Conservation (phyloP, 2,329 filamentous ascomycete genomes). For the Myriosclerotinia duriaeana region DNA sequence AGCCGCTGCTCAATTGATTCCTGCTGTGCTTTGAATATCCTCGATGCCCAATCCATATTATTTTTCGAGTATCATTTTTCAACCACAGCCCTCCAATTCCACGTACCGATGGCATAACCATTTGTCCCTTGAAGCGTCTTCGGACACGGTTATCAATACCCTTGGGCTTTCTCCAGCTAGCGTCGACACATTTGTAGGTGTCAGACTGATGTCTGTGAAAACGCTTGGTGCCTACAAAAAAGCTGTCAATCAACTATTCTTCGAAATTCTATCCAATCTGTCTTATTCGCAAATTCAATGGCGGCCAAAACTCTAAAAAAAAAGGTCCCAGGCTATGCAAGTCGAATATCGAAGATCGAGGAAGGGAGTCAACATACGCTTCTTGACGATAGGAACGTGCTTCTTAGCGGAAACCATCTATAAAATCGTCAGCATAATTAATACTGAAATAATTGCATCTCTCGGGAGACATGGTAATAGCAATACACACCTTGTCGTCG, state of each 20-base stretch:
- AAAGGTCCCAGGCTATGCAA: constrained; percentile 1
- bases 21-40: constrained; percentile 22
- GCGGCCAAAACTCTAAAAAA: no score
- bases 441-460: neutral
- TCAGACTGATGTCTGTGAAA: constrained; percentile 98
- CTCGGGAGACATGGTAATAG: constrained; percentile 4
- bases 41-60: constrained; percentile 5
- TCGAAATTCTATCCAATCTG: neutral
- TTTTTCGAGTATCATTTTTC: neutral
- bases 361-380: constrained; percentile 72
- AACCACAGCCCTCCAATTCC: constrained; percentile 19
- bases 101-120: constrained; percentile 97
- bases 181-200: constrained; percentile 87
- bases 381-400: constrained; percentile 99
- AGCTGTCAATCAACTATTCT: constrained; percentile 17
- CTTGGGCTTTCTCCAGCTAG: constrained; percentile 99
- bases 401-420: constrained; percentile 99
- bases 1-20: constrained; percentile 27
- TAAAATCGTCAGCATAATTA: constrained; percentile 30
- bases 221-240: constrained; percentile 75
- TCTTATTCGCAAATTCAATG: neutral
- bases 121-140: constrained; percentile 94
- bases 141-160: constrained; percentile 99
- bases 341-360: constrained; percentile 19
- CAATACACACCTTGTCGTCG: constrained; percentile 38